Base-by-base conservation (phyloP, 352 stramenopile species). In the Phytophthora idaei region DNA sequence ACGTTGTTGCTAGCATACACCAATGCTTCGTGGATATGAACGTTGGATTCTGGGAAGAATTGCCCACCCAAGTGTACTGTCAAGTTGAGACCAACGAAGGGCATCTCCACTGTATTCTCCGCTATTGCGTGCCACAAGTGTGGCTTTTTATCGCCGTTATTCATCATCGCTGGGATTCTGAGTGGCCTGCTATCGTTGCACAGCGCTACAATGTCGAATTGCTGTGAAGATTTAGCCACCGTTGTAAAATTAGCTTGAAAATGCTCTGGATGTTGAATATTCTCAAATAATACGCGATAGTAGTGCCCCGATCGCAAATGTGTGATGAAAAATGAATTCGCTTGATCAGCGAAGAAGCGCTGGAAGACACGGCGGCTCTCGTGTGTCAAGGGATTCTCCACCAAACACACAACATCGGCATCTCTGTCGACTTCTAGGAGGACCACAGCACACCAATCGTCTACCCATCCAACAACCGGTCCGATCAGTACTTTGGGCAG, bases 401-500 rank as follows among this genome's bases (percentile, higher is more conserved):
- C 59, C 2, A 78, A 55, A 46, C 82, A 92, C 7, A 79, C 65
- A 37, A 95, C 45, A 31, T 87, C 76, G 11, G 76, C 69, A 6
- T 81, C 61, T 41, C 74, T 70, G 42, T 93, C 83, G 8, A 94
- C 57, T 56, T 95, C 87, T 12, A 94, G 67, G 1, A 95, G 69
- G 28, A 95, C 65, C 10, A 82, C 75, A 10, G 76, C 79, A 36
- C 78, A 87, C 3, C 64, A 72, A 1, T 77, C 75, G 28, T 90
- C 80, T 1, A 94, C 87, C 69, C 81, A 85, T 5, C 87, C 85
- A 4, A 95, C 63, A n/a, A 95, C 72, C 0, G 85, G 87, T 7
- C 87, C 87, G 5, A 90, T 10, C 10, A 92, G 56, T 3, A 92
- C 81, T 17, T 67, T 56, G 1, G 78, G 64, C 7, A 65, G 61